Evolutionary conservation across 345 rosid genomes (phyloP), one percentile per base, ranked within the genome.

Genomic region (Noccaea bulbosa): DNA sequence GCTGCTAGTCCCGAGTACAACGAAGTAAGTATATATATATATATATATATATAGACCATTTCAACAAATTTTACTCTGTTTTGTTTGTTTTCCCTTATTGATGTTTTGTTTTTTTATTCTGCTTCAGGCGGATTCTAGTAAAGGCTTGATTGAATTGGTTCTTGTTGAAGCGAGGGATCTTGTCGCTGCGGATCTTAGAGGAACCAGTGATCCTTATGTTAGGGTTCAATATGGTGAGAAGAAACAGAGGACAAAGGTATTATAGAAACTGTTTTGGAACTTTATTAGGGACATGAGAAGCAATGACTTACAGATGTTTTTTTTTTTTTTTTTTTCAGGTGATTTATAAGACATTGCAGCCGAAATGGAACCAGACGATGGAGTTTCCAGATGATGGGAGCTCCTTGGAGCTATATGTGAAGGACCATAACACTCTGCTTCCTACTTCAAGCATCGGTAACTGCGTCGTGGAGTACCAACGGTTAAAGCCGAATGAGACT

Each of bases 141-240:
- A 85, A 75, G 95, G 99, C 16, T 89, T 84, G 90, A 78, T 94
- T 43, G 99, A 89, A 84, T 85, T 94, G 74, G 89, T 87, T 64
- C 86, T 94, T 54, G 61, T 94, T 33, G 97, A 94, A 81, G 99
- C 89, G 1, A 88, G 73, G 73, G 99, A 94, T 56, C 95, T 94
- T 38, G 63, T 88, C 46, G 99, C 93, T 4, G 99, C 97, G 6
- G 99, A 94, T 88, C 80, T 94, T 67, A 78, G 97, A 74, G 99
- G 99, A 65, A 94, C 99, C 20, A 94, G 99, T 62, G 99, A 94
- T 80, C 99, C 99, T 70, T 94, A 89, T 55, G 99, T 94, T 37
- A 85, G 93, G 68, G 93, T 91, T 74, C 95, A 91, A 0, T 94
- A 89, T 58, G 99, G 99, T 64, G 78, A 82, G 77, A 66, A 81